These are phyloP conservation scores for Cryphonectria naterciae DNA, from an alignment of 2,329 filamentous ascomycete genomes.

Conservation along the genomic window DNA sequence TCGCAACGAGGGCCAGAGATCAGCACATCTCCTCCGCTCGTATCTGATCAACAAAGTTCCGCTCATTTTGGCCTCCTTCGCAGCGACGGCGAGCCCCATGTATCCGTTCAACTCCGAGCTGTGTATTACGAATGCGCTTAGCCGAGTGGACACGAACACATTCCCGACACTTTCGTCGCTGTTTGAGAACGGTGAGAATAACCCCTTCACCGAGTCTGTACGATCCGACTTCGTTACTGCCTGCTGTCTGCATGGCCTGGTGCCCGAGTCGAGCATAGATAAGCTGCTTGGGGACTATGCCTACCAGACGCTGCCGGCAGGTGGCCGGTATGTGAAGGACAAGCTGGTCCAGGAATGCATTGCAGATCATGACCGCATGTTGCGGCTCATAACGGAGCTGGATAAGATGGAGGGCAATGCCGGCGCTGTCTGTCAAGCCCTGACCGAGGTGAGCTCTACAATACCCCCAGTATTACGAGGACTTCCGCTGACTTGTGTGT, in stretches of 20 bases:
- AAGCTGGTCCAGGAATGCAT: conserved; percentile 78
- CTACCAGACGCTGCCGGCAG: conserved; percentile 75
- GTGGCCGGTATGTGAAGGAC: conserved; percentile 77
- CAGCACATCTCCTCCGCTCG: conserved; percentile 77
- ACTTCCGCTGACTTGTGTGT: neutral
- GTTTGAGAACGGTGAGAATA: conserved; percentile 62
- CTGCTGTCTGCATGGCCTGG: conserved; percentile 85
- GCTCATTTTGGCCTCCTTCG: conserved; percentile 56
- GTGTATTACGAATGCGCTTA: conserved; percentile 71
- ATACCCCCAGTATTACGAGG: neutral
- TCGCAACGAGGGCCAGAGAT: conserved; percentile 57
- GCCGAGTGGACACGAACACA: conserved; percentile 79
- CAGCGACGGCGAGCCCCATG: conserved; percentile 58
- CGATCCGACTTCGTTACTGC: conserved; percentile 82
- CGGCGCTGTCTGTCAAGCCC: conserved; percentile 78
- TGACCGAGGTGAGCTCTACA: conserved; percentile 63
- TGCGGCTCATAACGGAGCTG: conserved; percentile 77
- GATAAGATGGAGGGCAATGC: conserved; percentile 92
- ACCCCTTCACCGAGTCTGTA: conserved; percentile 61
- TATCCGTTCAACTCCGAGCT: conserved; percentile 76
- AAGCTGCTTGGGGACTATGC: conserved; percentile 82
- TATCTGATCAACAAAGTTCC: conserved; percentile 77
- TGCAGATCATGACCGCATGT: conserved; percentile 73
- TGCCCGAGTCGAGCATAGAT: conserved; percentile 77
- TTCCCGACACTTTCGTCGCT: conserved; percentile 65